A percentile compares a stretch with the other conserved stretches of the same genome.
Conservation (phyloP, 139 green algal genomes). For the Bryopsis sp. region DNA sequence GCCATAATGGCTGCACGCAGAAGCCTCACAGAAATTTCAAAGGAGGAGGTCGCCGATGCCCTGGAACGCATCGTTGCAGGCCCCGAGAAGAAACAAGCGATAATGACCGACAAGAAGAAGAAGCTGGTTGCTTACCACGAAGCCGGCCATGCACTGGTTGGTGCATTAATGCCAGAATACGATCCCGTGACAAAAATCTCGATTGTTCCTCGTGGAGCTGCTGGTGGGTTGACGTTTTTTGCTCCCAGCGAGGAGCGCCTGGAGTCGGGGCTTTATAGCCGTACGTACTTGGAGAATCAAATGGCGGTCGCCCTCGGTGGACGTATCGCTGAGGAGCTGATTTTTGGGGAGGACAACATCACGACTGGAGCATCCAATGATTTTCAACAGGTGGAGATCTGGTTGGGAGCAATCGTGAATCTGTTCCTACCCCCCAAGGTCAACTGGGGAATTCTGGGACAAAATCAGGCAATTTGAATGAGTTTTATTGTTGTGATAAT, state of each 20-base stretch:
- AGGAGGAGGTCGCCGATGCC: constrained; percentile 98
- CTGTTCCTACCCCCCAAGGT: too few species aligned
- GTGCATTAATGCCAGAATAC: constrained; percentile 98
- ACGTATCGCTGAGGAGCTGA: constrained; percentile 97
- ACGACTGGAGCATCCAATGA: constrained; percentile 78
- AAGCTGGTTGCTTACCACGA: constrained; percentile 97
- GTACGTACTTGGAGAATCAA: constrained; percentile 84
- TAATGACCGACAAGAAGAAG: constrained; percentile 94
- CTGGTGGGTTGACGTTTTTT: constrained; percentile 94
- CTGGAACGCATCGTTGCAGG: constrained; percentile 97
- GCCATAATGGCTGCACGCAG: constrained; percentile 94
- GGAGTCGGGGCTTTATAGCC: constrained; percentile 81
- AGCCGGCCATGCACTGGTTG: constrained; percentile 82
- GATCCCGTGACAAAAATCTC: constrained; percentile 98
- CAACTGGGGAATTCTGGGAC: too few species aligned
- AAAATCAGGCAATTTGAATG: too few species aligned
- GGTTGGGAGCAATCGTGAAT: too few species aligned
- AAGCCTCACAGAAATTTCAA: constrained; percentile 94
- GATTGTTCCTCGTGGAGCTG: constrained; percentile 91
- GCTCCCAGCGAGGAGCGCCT: constrained; percentile 82
- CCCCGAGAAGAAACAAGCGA: constrained; percentile 95
- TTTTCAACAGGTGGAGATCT: constrained; percentile 30
- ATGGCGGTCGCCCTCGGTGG: constrained; percentile 87
- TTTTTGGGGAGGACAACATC: constrained; percentile 94
- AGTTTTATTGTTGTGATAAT: too few species aligned